Base-by-base conservation (phyloP, 2,329 filamentous ascomycete genomes). In the Penicillium sp. region DNA sequence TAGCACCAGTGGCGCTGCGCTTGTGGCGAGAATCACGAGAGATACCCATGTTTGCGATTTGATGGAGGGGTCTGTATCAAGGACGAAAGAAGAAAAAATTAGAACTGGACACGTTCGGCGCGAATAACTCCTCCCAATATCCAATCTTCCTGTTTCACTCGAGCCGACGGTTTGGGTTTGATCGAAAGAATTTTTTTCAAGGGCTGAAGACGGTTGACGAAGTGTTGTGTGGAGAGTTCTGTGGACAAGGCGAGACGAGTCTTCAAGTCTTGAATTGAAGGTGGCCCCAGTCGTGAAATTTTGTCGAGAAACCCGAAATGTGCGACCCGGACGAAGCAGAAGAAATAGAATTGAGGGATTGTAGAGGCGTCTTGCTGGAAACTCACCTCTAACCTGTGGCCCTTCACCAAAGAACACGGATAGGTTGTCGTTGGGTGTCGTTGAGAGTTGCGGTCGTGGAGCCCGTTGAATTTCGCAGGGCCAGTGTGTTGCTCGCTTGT, bases 11-110 rank as follows among this genome's bases (percentile, higher is more conserved):
- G 83, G 94, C 93, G 84, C 93, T 93, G 86, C 95, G 93, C 91
- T 99, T 99, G 90, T 99, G 95, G 87, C 95, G 93, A 83, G 93
- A 97, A 86, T 98, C 94, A 87, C 95, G 92, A 85, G 94, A 97
- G 87, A 99, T 98, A 99, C 95, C 91, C 91, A 94, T 94, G 85
- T 89, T 91, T 90, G 88, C 89, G 84, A 84, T 85, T 46, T 85
- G 85, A 85, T 89, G 81, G 70, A 75, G 71, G 74, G 77, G 76
- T 78, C 78, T 80, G 72, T 64, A 57, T 56, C 53, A 56, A 46
- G 33, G 55, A 53, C 54, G 58, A 58, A 52, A 59, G 57, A 35
- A 59, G 58, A 37, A 58, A 57, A 57, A 59, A 64, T 60, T 65
- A 58, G 63, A 63, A 63, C 57, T 63, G 38, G 54, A 38, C 35